Percentiles rank a stretch among this genome's conserved stretches.
Evolutionary conservation across 192 early-diverging fungal species (phyloP).

Genomic region (Chytriomyces sp.): DNA sequence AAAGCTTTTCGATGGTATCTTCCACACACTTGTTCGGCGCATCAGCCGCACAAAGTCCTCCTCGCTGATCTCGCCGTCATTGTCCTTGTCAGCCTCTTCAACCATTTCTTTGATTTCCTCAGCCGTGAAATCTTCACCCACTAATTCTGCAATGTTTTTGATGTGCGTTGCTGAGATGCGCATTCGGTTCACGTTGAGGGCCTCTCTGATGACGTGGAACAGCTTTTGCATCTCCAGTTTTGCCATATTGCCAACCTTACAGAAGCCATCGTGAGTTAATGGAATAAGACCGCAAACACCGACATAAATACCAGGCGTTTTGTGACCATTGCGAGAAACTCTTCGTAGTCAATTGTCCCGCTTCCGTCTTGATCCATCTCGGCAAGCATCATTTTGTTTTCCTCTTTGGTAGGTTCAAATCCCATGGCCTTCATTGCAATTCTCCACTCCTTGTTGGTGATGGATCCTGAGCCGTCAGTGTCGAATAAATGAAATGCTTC

Average conservation of each 20-base stretch:
- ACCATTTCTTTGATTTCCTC: slow-evolving; percentile 60
- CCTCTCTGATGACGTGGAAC: slow-evolving; percentile 37
- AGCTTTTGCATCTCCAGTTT: slow-evolving; percentile 41
- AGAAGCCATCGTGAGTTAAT: background rate
- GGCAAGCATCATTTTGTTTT: slow-evolving; percentile 48
- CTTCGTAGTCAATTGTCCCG: slow-evolving; percentile 53
- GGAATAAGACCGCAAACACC: background rate
- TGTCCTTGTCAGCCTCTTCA: slow-evolving; percentile 58
- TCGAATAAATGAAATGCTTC: slow-evolving; percentile 76
- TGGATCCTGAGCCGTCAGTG: slow-evolving; percentile 59
- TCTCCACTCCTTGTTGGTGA: slow-evolving; percentile 51
- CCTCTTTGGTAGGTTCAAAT: slow-evolving; percentile 54
- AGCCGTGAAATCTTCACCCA: slow-evolving; percentile 50
- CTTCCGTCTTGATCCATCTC: slow-evolving; percentile 57
- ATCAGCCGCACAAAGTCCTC: slow-evolving; percentile 56
- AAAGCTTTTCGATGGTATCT: background rate
- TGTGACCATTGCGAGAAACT: slow-evolving; percentile 54
- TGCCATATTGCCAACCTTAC: slow-evolving; percentile 39
- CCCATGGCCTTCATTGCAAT: slow-evolving; percentile 69
- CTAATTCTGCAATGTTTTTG: slow-evolving; percentile 40
- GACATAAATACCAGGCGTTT: slow-evolving; percentile 16
- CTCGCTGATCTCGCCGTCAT: slow-evolving; percentile 53
- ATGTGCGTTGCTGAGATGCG: slow-evolving; percentile 44
- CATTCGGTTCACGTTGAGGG: slow-evolving; percentile 5
- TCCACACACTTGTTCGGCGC: slow-evolving; percentile 44